A percentile compares a stretch with the other conserved stretches of the same genome.
Conservation (phyloP, 2,329 filamentous ascomycete species). For the Diplodia mutila region DNA sequence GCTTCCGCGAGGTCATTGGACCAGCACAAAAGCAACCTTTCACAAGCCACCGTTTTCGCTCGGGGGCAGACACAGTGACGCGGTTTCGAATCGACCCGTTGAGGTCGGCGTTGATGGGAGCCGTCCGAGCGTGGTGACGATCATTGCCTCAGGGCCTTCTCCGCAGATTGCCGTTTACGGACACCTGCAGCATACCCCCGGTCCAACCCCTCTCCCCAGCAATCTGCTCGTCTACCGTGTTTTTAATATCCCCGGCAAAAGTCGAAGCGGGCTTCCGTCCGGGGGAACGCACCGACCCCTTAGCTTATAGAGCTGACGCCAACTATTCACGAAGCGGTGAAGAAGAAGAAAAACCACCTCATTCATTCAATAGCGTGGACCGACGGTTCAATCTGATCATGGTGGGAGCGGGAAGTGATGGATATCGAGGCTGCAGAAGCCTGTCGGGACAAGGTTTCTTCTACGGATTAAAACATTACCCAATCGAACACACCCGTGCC, state of each 20-base stretch:
- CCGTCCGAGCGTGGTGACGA: neutral
- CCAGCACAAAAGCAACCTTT: neutral
- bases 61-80: too few relatives aligned
- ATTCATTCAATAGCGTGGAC: neutral
- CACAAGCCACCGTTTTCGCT: neutral
- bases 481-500: neutral
- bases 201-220: neutral
- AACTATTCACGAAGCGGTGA: neutral
- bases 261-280: neutral
- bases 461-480: neutral
- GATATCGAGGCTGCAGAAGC: neutral
- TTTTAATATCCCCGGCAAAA: slow-evolving; percentile 21
- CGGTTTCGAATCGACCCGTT: neutral
- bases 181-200: neutral
- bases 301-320: slow-evolving; percentile 1
- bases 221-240: slow-evolving; percentile 2
- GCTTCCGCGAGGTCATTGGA: neutral
- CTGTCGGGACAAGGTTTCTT: neutral
- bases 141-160: neutral
- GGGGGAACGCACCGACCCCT: neutral
- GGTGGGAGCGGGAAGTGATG: neutral
- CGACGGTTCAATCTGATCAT: neutral
- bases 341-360: neutral
- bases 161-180: slow-evolving; percentile 10
- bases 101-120: neutral